Base-by-base conservation (phyloP, 208 protist genomes). In the Naegleria lovaniensis region DNA sequence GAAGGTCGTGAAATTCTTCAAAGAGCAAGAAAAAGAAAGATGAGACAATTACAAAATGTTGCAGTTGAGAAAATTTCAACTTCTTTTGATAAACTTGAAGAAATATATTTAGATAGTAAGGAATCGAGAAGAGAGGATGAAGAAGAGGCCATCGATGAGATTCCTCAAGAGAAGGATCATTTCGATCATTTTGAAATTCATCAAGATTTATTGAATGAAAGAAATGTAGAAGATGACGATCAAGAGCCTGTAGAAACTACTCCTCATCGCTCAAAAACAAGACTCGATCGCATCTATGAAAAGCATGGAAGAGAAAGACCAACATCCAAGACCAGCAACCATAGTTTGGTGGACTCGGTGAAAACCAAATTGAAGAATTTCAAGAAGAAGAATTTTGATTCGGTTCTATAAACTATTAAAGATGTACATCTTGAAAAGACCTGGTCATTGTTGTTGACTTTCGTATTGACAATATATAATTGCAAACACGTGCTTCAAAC, bases 1-100 rank as follows among this genome's bases (percentile, higher is more conserved):
- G 85, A 88, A 88, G 85, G 85, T 25, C 51, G 43, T 38, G 33
- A 39, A 51, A n/a, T 88, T 33, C 55, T 88, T 19, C 39, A 88
- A 59, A 88, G 43, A 88, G 39, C 67, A 36, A 25, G 67, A 36
- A 33, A 25, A 13, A 79, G n/a, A 13, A 79, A 79, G 67, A 36
- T 79, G 29, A 29, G 29, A 79, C 16, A 79, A 36, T 33, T 79
- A 6, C 67, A 79, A 79, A 29, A 36, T 79, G 29, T 79, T 29
- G 25, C 6, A 36, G 29, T 13, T 36, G 29, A 79, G n/a, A 79
- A 79, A n/a, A 79, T 79, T 79, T 29, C 67, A 11, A 36, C 67
- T 13, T 79, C 67, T 13, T 79, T 79, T 33, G 67, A 79, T 33
- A 79, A 79, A 36, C 9, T 79, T 13, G 67, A 79, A 36, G 67